phyloP scores from a whole-genome alignment of 768 basidiomycete species.

The Agrocybe praecox region DNA sequence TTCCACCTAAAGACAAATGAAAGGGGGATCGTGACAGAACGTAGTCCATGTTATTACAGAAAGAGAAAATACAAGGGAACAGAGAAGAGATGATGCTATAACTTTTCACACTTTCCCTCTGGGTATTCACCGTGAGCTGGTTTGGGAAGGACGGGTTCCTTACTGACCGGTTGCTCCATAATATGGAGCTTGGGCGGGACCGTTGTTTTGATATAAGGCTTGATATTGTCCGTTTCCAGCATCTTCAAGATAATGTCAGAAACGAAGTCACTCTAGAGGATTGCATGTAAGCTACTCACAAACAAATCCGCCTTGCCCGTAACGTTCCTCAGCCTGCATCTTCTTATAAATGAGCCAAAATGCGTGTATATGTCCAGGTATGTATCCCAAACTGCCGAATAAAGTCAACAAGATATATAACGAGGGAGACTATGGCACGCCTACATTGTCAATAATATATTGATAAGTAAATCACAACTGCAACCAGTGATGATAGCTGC shows the following conservation, averaged over 20 bases:
- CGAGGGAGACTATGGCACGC: slow-evolving; percentile 19
- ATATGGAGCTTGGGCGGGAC: slow-evolving; percentile 32
- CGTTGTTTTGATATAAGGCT: slow-evolving; percentile 36
- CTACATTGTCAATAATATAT: slow-evolving; percentile 76
- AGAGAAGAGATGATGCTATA: neutral
- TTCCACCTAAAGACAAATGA: neutral
- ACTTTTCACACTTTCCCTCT: neutral
- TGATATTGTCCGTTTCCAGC: slow-evolving; percentile 44
- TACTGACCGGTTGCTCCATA: slow-evolving; percentile 44
- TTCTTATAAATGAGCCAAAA: slow-evolving; percentile 92
- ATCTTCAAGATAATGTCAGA: slow-evolving; percentile 24
- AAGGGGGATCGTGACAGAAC: neutral
- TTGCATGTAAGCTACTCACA: slow-evolving; percentile 50
- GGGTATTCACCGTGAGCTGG: slow-evolving; percentile 8
- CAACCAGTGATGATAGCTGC: slow-evolving; percentile 80
- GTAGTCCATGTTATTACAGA: neutral
- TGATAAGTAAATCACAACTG: slow-evolving; percentile 86
- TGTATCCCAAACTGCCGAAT: slow-evolving; percentile 64
- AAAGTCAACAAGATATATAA: neutral
- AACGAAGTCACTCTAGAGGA: neutral
- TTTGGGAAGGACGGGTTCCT: neutral
- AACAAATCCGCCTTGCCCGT: slow-evolving; percentile 73
- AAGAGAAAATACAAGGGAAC: neutral
- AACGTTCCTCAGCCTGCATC: slow-evolving; percentile 85
- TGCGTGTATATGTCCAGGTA: slow-evolving; percentile 76